Evolutionary conservation across 257 asterid genomes (phyloP).

Genomic region (Lantana camara): DNA sequence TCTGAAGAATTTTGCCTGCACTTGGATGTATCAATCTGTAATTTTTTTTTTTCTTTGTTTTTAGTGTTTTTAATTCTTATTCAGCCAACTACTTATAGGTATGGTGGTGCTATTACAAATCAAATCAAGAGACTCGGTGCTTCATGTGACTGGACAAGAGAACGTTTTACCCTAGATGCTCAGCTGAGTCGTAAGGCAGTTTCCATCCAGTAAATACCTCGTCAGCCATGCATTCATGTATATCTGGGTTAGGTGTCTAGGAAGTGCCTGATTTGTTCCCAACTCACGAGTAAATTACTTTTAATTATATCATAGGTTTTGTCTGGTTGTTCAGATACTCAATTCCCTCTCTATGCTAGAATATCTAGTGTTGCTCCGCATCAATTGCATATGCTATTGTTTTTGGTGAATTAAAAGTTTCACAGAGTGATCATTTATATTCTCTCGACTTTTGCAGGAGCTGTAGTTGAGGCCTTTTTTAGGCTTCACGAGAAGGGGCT

Average conservation of each 20-base stretch:
- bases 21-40: conserved; percentile 19
- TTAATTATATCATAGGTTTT: conserved; percentile 12
- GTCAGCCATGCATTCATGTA: conserved; percentile 38
- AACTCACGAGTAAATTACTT: conserved; percentile 9
- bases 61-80: conserved; percentile 33
- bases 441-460: conserved; percentile 59
- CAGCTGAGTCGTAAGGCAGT: conserved; percentile 95
- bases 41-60: conserved; percentile 10
- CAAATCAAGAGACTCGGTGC: conserved; percentile 99
- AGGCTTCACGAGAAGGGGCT: conserved; percentile 97
- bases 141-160: conserved; percentile 99
- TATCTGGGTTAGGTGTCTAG: conserved; percentile 17
- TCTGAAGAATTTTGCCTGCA: too few species aligned
- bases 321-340: conserved; percentile 9
- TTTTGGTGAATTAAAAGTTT: conserved; percentile 14
- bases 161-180: conserved; percentile 85
- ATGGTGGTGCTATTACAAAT: conserved; percentile 94
- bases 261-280: conserved; percentile 23
- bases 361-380: neutral
- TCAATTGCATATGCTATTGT: conserved; percentile 20
- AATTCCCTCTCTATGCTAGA: neutral
- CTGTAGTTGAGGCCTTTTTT: conserved; percentile 91
- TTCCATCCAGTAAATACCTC: conserved; percentile 50
- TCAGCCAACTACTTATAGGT: conserved; percentile 53
- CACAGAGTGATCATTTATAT: conserved; percentile 22